These are phyloP conservation scores for Lactifluus piperatus DNA, from an alignment of 768 basidiomycete genomes.

Conservation along the genomic window DNA sequence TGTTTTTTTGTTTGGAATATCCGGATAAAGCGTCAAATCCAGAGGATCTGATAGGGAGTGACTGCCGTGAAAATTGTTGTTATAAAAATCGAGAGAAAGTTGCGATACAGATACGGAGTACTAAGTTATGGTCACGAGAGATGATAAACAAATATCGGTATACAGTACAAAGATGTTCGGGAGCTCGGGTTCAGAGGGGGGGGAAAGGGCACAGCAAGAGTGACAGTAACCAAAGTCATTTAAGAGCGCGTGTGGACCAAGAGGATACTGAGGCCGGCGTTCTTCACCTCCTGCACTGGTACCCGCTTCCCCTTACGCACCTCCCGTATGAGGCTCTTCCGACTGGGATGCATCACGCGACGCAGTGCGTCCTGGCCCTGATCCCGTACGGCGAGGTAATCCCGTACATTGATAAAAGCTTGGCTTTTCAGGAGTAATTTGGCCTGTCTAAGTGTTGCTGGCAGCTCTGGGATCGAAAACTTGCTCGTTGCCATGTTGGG, in stretches of 20 bases:
- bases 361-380: slow-evolving; percentile 56
- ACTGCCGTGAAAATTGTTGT: not conserved
- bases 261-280: slow-evolving; percentile 48
- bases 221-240: not conserved
- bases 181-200: not conserved
- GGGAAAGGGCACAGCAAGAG: not conserved
- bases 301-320: slow-evolving; percentile 38
- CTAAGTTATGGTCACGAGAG: not conserved
- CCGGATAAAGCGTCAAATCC: not conserved
- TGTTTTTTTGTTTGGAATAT: not conserved
- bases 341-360: slow-evolving; percentile 52
- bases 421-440: slow-evolving; percentile 54
- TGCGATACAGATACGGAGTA: not conserved
- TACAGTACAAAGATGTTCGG: not conserved
- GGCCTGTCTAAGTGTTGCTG: slow-evolving; percentile 56
- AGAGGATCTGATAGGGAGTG: not conserved
- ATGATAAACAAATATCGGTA: not conserved
- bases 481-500: slow-evolving; percentile 27
- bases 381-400: slow-evolving; percentile 59
- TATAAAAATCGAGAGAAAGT: not conserved
- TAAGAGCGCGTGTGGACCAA: slow-evolving; percentile 33
- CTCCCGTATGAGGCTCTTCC: slow-evolving; percentile 51
- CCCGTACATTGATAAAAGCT: slow-evolving; percentile 63
- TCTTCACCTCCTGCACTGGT: slow-evolving; percentile 52
- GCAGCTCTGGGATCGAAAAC: slow-evolving; percentile 37